These are phyloP conservation scores for Cercospora sojina DNA, from an alignment of 2,329 filamentous ascomycete genomes.

Conservation along the genomic window DNA sequence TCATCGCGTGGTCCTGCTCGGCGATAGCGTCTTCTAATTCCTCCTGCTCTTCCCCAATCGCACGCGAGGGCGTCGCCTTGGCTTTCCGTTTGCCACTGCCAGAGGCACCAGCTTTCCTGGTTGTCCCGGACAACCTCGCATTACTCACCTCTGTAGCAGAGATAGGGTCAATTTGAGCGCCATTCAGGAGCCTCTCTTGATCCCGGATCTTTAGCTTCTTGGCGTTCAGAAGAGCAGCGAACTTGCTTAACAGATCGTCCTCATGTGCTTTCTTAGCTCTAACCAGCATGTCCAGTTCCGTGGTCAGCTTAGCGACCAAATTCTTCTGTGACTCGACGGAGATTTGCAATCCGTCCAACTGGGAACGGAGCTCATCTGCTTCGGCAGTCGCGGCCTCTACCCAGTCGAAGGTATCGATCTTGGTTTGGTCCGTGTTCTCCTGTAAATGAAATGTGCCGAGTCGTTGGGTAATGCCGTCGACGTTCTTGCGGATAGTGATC, in stretches of 20 bases:
- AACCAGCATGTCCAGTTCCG: constrained; percentile 65
- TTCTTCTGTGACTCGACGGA: constrained; percentile 51
- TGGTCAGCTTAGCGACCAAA: constrained; percentile 58
- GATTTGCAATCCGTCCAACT: constrained; percentile 42
- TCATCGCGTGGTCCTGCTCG: constrained; percentile 20
- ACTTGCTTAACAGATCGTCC: constrained; percentile 65
- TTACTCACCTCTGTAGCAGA: constrained; percentile 27
- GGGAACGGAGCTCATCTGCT: constrained; percentile 43
- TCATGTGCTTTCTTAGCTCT: constrained; percentile 67
- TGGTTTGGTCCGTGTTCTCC: constrained; percentile 55
- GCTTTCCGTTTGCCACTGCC: constrained; percentile 38
- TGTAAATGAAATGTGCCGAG: constrained; percentile 64
- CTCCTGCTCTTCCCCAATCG: constrained; percentile 34
- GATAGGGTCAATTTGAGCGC: constrained; percentile 64
- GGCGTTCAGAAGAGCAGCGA: constrained; percentile 68
- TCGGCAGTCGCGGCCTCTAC: constrained; percentile 59
- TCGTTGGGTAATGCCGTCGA: constrained; percentile 69
- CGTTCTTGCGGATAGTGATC: constrained; percentile 64
- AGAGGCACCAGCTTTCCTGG: constrained; percentile 30
- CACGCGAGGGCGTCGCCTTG: constrained; percentile 36
- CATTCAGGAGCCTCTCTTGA: constrained; percentile 63
- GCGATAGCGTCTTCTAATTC: constrained; percentile 33
- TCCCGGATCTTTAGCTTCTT: constrained; percentile 79
- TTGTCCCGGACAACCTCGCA: constrained; percentile 15
- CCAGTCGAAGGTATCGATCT: constrained; percentile 69